Conservation (phyloP, 2,329 filamentous ascomycete species). For the Talaromyces sp. region DNA sequence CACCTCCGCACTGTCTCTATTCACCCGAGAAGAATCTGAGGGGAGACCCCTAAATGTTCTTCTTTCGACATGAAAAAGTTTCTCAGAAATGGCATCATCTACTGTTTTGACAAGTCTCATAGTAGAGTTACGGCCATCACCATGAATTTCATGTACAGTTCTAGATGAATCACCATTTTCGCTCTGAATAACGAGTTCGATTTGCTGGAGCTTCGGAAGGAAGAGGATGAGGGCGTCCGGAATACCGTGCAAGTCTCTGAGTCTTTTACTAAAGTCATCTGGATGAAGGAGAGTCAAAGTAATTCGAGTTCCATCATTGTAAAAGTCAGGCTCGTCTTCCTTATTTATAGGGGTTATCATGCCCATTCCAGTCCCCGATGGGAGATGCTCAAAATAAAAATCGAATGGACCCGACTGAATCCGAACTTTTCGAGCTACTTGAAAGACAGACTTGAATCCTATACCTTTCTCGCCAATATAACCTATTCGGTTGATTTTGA, state of each 20-base stretch:
- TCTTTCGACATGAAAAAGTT: background rate
- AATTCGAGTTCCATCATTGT: background rate
- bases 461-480: conserved; percentile 33
- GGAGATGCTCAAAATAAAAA: conserved; percentile 32
- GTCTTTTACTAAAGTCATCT: background rate
- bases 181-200: background rate
- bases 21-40: background rate
- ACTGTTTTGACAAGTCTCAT: background rate
- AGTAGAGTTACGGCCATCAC: background rate
- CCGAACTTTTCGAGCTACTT: conserved; percentile 31
- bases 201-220: background rate
- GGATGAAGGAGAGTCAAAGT: background rate
- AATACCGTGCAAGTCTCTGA: background rate
- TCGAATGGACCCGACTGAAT: conserved; percentile 38
- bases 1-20: background rate
- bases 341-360: conserved; percentile 41
- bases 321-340: background rate
- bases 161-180: background rate
- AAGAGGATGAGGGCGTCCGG: background rate
- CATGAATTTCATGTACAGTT: background rate
- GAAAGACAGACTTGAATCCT: conserved; percentile 36
- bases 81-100: background rate
- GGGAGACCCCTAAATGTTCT: background rate
- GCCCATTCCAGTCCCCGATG: conserved; percentile 44
- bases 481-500: conserved; percentile 26